phyloP scores from a whole-genome alignment of 2,329 filamentous ascomycete species.

The Boeremia exigua region DNA sequence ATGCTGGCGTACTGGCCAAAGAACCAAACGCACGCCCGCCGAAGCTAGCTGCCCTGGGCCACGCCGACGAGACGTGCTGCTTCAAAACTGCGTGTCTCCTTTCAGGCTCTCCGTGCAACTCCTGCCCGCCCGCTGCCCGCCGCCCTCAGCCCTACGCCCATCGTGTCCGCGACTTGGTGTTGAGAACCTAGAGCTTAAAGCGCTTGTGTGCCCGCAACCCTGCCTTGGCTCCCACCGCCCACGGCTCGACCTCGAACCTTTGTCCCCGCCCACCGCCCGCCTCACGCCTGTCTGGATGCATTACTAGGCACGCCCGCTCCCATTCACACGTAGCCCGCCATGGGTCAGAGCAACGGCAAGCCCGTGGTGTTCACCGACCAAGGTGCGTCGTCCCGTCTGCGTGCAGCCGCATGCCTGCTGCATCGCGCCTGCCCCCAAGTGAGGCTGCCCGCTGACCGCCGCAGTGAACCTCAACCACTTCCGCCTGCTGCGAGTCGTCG shows the following conservation, averaged over 20 bases:
- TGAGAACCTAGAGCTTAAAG: slow-evolving; percentile 3
- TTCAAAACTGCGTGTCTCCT: slow-evolving; percentile 20
- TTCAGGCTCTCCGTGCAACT: slow-evolving; percentile 13
- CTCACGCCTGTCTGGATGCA: slow-evolving; percentile 14
- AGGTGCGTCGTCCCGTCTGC: slow-evolving; percentile 63
- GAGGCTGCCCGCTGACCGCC: slow-evolving; percentile 14
- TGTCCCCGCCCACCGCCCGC: background rate
- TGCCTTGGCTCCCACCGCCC: slow-evolving; percentile 8
- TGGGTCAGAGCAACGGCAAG: slow-evolving; percentile 97
- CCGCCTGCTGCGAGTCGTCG: slow-evolving; percentile 90
- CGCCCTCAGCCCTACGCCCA: slow-evolving; percentile 7
- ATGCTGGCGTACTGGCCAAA: slow-evolving; percentile 15
- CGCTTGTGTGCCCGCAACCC: slow-evolving; percentile 8
- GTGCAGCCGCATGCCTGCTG: background rate
- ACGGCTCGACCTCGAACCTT: background rate
- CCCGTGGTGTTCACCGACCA: slow-evolving; percentile 91
- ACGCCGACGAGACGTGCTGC: slow-evolving; percentile 18
- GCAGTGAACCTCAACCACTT: slow-evolving; percentile 97
- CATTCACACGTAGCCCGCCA: slow-evolving; percentile 52
- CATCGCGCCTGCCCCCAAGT: slow-evolving; percentile 17
- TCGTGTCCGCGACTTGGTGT: background rate
- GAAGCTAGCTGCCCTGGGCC: slow-evolving; percentile 16
- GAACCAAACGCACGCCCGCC: slow-evolving; percentile 15
- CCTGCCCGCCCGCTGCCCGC: slow-evolving; percentile 5
- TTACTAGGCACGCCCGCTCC: slow-evolving; percentile 4